Evolutionary conservation across 1,139 yeast genomes (phyloP), one percentile per base, ranked within the genome.

Genomic region (Yamadazyma triangularis): DNA sequence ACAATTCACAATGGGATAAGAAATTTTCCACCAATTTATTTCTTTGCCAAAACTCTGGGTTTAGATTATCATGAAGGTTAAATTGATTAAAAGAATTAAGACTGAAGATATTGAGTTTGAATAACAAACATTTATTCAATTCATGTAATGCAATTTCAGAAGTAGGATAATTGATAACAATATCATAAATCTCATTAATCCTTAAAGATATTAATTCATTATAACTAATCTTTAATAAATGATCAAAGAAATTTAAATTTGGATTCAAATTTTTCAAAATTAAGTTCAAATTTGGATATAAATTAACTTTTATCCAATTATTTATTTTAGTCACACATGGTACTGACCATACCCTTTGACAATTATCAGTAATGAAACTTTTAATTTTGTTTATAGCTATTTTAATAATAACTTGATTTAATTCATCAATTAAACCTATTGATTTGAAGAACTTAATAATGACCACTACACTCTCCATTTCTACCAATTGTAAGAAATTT

Each of bases 111-210:
- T 7, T 31, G 15, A 41, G 41, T 27, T 53, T 51, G 27, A 48
- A 50, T 48, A 50, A 53, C 35, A 75, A 42, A 45, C 80, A 69
- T 30, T 60, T 57, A 44, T 73, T 73, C 24, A 89, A 54, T 47
- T 89, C 97, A 16, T 65, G 56, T 14, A 89, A 55, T 0, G 91
- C 83, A 2, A 70, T 63, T 16, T 51, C 51, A 1, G 93, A 77
- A 2, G 51, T 43, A 0, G 95, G 95, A 45, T 60, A 85, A 15
- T 61, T 58, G 3, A 62, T 49, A 1, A 85, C 76, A 26, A 88
- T 70, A 15, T 75, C 77, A 47, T 73, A 85, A 13, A 85, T 71
- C 49, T 89, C 94, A 1, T 53, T 47, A 1, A 73, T 76, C 35
- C 96, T 53, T 22, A 79, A 51, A 13, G 65, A 56, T 0, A 73